A percentile compares a stretch with the other conserved stretches of the same genome.
phyloP scores from a whole-genome alignment of 1,284 basidiomycete genomes.

The Puccinia hordei region DNA sequence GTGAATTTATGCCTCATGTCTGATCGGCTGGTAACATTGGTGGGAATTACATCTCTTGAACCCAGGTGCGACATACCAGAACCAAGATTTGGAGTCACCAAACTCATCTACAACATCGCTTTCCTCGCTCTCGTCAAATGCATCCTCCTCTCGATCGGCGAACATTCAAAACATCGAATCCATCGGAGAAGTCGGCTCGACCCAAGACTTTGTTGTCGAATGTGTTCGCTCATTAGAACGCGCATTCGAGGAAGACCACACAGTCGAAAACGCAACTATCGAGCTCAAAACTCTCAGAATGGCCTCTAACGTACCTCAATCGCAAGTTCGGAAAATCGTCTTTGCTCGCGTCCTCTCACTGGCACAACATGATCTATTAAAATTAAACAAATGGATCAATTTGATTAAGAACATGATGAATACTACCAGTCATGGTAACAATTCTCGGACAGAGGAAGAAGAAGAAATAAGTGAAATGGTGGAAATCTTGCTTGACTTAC shows the following conservation, averaged over 20 bases:
- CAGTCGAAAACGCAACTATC: slow-evolving; percentile 84
- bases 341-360: slow-evolving; percentile 72
- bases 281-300: slow-evolving; percentile 91
- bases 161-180: slow-evolving; percentile 36
- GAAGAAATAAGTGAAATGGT: slow-evolving; percentile 57
- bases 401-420: slow-evolving; percentile 59
- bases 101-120: slow-evolving; percentile 49
- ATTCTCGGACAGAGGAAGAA: neutral
- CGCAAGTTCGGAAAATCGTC: slow-evolving; percentile 75
- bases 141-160: slow-evolving; percentile 54
- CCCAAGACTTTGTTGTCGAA: slow-evolving; percentile 73
- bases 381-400: slow-evolving; percentile 60
- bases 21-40: slow-evolving; percentile 54
- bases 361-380: slow-evolving; percentile 59
- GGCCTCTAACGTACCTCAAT: slow-evolving; percentile 83
- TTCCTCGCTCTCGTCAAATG: slow-evolving; percentile 56
- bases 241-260: slow-evolving; percentile 85
- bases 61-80: slow-evolving; percentile 32
- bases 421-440: slow-evolving; percentile 46
- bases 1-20: slow-evolving; percentile 43
- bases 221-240: slow-evolving; percentile 79
- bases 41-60: slow-evolving; percentile 1
- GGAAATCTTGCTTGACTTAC: slow-evolving; percentile 56
- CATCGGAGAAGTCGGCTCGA: slow-evolving; percentile 51
- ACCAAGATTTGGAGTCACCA: slow-evolving; percentile 27